Evolutionary conservation across 2,329 filamentous ascomycete species (phyloP).

Genomic region (Capronia americana): DNA sequence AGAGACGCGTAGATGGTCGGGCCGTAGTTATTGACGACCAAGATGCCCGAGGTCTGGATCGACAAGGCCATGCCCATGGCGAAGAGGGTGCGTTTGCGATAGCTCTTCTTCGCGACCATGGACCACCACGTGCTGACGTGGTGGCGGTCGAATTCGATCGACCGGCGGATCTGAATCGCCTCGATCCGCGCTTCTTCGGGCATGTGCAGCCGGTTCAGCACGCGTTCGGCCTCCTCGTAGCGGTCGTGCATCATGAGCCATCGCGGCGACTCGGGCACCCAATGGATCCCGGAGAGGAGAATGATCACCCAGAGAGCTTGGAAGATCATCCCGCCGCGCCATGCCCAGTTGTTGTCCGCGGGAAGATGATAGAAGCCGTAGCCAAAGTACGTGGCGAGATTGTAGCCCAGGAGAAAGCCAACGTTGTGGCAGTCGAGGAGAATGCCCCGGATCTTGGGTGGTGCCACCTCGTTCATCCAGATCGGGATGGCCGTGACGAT

Average conservation of each 20-base stretch:
- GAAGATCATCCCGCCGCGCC: constrained; percentile 26
- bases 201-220: constrained; percentile 18
- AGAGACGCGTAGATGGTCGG: constrained; percentile 54
- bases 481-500: constrained; percentile 30
- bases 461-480: constrained; percentile 31
- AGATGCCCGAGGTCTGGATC: constrained; percentile 50
- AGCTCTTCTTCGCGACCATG: constrained; percentile 30
- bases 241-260: constrained; percentile 64
- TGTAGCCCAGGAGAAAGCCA: constrained; percentile 31
- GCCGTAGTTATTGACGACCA: constrained; percentile 51
- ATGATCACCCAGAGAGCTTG: constrained; percentile 24
- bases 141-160: constrained; percentile 20
- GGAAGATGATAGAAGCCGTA: constrained; percentile 31
- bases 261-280: constrained; percentile 63
- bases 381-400: constrained; percentile 24
- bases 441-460: constrained; percentile 22
- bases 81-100: constrained; percentile 31
- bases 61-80: constrained; percentile 24
- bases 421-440: constrained; percentile 30
- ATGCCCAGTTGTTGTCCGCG: constrained; percentile 25
- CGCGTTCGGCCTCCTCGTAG: constrained; percentile 57
- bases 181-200: constrained; percentile 21
- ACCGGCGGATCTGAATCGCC: constrained; percentile 19
- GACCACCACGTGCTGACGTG: constrained; percentile 28
- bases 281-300: constrained; percentile 46